These are phyloP conservation scores for Hanseniaspora lindneri DNA, from an alignment of 805 yeast species.

Conservation along the genomic window DNA sequence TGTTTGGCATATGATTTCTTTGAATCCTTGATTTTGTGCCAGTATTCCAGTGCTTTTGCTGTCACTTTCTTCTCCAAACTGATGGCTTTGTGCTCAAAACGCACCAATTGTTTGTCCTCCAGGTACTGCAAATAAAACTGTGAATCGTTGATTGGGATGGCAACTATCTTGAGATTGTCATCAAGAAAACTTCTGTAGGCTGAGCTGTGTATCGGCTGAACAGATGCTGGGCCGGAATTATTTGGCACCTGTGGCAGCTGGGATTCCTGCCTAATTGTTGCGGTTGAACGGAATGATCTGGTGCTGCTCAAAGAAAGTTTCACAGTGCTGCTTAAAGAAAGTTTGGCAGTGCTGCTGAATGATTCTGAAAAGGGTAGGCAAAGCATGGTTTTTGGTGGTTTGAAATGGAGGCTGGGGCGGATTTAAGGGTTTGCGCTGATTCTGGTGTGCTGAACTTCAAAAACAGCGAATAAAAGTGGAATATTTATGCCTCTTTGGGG, in stretches of 20 bases:
- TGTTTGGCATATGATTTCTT: conserved; percentile 44
- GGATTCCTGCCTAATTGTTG: no score
- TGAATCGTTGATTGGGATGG: conserved; percentile 58
- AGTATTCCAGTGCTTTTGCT: conserved; percentile 41
- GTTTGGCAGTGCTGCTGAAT: no score
- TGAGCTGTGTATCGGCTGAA: background rate
- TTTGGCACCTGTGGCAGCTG: background rate
- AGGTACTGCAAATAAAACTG: conserved; percentile 52
- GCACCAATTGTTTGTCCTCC: conserved; percentile 36
- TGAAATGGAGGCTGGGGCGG: no score
- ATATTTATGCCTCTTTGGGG: no score
- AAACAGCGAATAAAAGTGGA: no score
- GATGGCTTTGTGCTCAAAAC: conserved; percentile 23
- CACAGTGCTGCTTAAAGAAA: no score
- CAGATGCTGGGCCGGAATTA: background rate
- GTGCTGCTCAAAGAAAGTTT: no score
- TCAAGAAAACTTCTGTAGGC: conserved; percentile 19
- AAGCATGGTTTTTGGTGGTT: no score
- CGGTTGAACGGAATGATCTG: no score
- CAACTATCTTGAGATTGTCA: conserved; percentile 48
- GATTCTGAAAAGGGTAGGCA: no score
- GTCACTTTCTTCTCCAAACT: conserved; percentile 37
- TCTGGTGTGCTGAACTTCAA: no score
- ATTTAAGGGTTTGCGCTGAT: no score
- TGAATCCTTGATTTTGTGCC: conserved; percentile 52